Base-by-base conservation (phyloP, 2,329 filamentous ascomycete species). In the Diplodia intermedia region DNA sequence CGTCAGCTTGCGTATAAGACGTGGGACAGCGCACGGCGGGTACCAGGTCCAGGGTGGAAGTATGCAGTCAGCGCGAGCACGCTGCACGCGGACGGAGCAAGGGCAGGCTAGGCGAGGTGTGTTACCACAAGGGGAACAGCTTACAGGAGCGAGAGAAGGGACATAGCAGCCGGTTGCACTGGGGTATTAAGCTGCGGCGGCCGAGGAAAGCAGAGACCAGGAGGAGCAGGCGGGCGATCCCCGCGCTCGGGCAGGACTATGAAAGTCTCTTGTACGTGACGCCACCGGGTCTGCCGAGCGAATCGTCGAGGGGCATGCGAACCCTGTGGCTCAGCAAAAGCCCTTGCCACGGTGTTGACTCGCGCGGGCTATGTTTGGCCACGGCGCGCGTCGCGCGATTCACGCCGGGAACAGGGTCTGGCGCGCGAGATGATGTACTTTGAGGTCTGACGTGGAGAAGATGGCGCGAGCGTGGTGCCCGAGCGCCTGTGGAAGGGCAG, bases 231-330 rank as follows among this genome's bases (percentile, higher is more conserved):
- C 60, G 60, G 60, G 60, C 60, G 60, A 63, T 63, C 60, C 60
- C 60, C 60, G 60, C 60, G 60, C 60, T 62, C 23, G 36, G n/a
- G 56, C 36, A 15, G 38, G 56, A 50, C 40, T 38, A 38, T 31
- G 60, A 52, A 62, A 63, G 38, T 67, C 65, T 67, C 65, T 67
- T 67, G 65, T 67, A 67, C 43, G 65, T 60, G 65, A 67, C 66
- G 66, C 66, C 66, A 67, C 66, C 66, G 66, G 66, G 49, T 47
- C 20, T 62, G 66, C 66, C 66, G 66, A 67, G 56, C 55, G 66
- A 67, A 53, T 63, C 38, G 50, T 43, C 47, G 53, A 67, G 55
- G 50, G 66, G 49, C 66, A 49, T 60, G 66, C 66, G 56, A 61
- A 55, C 55, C 56, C 66, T 67, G 66, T 61, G 66, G 66, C 66